phyloP scores from a whole-genome alignment of 495 filamentous ascomycete genomes.

The Aspergillus funiculosus region DNA sequence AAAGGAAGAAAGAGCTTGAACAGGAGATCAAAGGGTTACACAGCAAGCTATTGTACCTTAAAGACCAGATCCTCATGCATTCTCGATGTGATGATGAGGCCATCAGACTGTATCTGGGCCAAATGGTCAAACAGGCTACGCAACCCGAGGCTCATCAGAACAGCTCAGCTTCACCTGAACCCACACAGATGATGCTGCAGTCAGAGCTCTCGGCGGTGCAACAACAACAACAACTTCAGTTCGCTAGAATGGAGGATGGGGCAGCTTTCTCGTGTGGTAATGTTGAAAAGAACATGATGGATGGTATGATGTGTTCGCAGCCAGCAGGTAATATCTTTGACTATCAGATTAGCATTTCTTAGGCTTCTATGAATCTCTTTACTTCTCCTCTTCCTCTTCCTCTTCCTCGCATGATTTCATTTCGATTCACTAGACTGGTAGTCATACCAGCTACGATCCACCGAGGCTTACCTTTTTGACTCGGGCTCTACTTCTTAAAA shows the following conservation, averaged over 20 bases:
- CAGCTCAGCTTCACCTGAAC: neutral
- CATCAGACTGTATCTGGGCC: slow-evolving; percentile 47
- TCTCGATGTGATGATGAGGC: slow-evolving; percentile 54
- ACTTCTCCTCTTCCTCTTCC: neutral
- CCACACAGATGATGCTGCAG: neutral
- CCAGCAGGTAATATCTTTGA: slow-evolving; percentile 2
- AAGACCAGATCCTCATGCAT: slow-evolving; percentile 55
- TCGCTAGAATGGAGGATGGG: neutral
- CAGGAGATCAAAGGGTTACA: slow-evolving; percentile 8
- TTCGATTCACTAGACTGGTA: too few species aligned
- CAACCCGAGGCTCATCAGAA: slow-evolving; percentile 23
- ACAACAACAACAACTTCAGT: neutral
- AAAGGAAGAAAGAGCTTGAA: slow-evolving; percentile 2
- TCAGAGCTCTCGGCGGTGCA: neutral
- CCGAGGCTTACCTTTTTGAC: too few species aligned
- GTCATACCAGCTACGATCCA: too few species aligned
- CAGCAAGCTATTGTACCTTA: slow-evolving; percentile 48
- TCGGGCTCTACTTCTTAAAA: too few species aligned
- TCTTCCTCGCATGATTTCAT: too few species aligned
- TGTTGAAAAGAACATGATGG: slow-evolving; percentile 1
- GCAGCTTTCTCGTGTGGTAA: neutral
- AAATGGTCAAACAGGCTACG: slow-evolving; percentile 41
- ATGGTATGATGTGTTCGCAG: neutral
- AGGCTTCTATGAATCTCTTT: too few species aligned
- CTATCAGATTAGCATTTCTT: slow-evolving; percentile 2